phyloP scores from a whole-genome alignment of 2,329 filamentous ascomycete genomes.

The Neonectria coccinea region DNA sequence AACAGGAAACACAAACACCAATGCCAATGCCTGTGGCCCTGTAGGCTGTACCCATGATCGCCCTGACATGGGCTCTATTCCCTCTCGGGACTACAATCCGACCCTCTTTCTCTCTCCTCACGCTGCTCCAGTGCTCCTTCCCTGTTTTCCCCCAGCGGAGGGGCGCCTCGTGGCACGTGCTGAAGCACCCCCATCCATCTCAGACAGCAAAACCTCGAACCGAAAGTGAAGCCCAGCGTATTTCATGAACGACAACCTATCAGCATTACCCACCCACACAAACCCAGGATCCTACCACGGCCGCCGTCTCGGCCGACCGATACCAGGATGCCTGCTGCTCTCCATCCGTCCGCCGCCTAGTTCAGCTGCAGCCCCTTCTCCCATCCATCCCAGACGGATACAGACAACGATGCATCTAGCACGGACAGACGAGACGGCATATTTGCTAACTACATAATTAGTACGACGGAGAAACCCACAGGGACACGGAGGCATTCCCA shows the following conservation, averaged over 20 bases:
- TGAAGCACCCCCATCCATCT: slow-evolving; percentile 32
- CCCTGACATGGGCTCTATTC: slow-evolving; percentile 11
- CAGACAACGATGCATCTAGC: slow-evolving; percentile 7
- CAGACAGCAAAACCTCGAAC: slow-evolving; percentile 31
- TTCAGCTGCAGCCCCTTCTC: slow-evolving; percentile 12
- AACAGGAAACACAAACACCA: slow-evolving; percentile 19
- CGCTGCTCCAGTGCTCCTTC: background rate
- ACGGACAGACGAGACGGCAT: slow-evolving; percentile 13
- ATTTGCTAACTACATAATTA: slow-evolving; percentile 9
- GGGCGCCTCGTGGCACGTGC: slow-evolving; percentile 39
- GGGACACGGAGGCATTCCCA: slow-evolving; percentile 38
- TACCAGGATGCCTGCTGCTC: slow-evolving; percentile 15
- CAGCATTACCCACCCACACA: slow-evolving; percentile 2
- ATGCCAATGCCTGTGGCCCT: slow-evolving; percentile 5
- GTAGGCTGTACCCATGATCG: background rate
- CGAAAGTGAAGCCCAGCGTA: slow-evolving; percentile 17
- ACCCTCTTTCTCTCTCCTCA: slow-evolving; percentile 1
- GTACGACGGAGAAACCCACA: slow-evolving; percentile 19
- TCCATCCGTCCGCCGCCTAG: slow-evolving; percentile 21
- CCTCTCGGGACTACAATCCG: slow-evolving; percentile 13
- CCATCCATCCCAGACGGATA: background rate
- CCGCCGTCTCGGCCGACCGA: slow-evolving; percentile 30
- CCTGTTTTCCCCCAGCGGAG: background rate
- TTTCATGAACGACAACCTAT: no score
- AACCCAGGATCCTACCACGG: slow-evolving; percentile 10